Base-by-base conservation (phyloP, 1,284 basidiomycete species). In the Ganoderma multipileum region DNA sequence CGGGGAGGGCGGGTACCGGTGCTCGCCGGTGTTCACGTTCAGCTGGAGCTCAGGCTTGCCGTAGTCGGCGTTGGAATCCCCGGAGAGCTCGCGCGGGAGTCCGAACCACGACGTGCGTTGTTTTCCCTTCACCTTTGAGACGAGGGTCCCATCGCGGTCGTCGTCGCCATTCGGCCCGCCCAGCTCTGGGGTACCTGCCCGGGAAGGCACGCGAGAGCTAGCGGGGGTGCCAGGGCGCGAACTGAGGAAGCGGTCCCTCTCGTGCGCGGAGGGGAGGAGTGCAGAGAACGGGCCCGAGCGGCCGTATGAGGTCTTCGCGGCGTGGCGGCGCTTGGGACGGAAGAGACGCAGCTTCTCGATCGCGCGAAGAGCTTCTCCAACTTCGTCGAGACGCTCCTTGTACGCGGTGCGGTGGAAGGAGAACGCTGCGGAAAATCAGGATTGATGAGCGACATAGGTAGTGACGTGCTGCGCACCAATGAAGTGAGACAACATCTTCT, bases 401-500 rank as follows among this genome's bases (percentile, higher is more conserved):
- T 90, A 95, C 16, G 93, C 93, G 9, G 87, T 90, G 58, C 84
- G 86, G 77, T 95, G 93, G 81, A 95, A 95, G 30, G 86, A 83
- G 73, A 91, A 91, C 0, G 91, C 91, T 85, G 42, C 8, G 39
- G 16, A 26, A 16, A 20, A 39, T 63, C 2, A 28, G 44, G 26
- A 36, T 9, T 0, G 33, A 38, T 26, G 26, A n/a, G 38, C 18
- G 3, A 23, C 23, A 11, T 3, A 28, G 8, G 59, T 42, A 12
- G 36, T 33, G 12, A 1, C 14, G 33, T 11, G 20, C 7, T 14
- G 36, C 74, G 63, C 78, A 82, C 84, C 83, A 59, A 93, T 86
- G 52, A 85, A 83, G 76, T 91, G 91, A 1, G 88, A 89, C 28
- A 92, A 77, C 86, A 93, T 89, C 68, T 84, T 82, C 76, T 92